Evolutionary conservation across 1,139 yeast genomes (phyloP).

Genomic region (Suhomyces chickasaworum): DNA sequence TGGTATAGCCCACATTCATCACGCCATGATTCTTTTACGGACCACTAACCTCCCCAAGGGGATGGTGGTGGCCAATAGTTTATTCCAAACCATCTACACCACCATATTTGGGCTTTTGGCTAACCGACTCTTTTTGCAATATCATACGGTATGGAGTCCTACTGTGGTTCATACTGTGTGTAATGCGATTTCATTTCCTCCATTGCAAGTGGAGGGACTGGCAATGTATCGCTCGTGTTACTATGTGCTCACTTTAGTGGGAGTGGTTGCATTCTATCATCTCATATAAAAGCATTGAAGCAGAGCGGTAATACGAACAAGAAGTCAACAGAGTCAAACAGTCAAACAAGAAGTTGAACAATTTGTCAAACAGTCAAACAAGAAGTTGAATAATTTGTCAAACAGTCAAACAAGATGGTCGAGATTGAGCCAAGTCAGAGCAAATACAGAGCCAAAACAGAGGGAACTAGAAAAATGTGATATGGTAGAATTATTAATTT

Average conservation of each 20-base stretch:
- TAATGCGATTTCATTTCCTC: constrained; percentile 80
- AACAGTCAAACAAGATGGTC: too few species aligned
- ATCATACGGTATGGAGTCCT: constrained; percentile 61
- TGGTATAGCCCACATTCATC: constrained; percentile 92
- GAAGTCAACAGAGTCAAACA: too few species aligned
- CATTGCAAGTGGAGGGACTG: constrained; percentile 26
- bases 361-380: too few species aligned
- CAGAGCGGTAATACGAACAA: too few species aligned
- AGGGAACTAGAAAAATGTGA: too few species aligned
- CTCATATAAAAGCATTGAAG: neutral
- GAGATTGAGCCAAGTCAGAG: too few species aligned
- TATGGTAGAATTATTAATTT: too few species aligned
- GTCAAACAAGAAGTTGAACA: too few species aligned
- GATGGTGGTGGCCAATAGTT: constrained; percentile 42
- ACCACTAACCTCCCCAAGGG: constrained; percentile 25
- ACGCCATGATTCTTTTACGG: constrained; percentile 59
- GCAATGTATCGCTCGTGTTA: constrained; percentile 31
- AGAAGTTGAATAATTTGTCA: too few species aligned
- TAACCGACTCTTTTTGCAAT: constrained; percentile 57
- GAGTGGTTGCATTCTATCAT: constrained; percentile 26
- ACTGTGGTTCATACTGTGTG: constrained; percentile 71
- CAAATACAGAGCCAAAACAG: too few species aligned
- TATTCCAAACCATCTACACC: constrained; percentile 72
- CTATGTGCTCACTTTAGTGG: constrained; percentile 39
- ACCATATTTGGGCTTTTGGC: constrained; percentile 79